Evolutionary conservation across 139 green algal genomes (phyloP).

Genomic region (Spirogloea muscicola): DNA sequence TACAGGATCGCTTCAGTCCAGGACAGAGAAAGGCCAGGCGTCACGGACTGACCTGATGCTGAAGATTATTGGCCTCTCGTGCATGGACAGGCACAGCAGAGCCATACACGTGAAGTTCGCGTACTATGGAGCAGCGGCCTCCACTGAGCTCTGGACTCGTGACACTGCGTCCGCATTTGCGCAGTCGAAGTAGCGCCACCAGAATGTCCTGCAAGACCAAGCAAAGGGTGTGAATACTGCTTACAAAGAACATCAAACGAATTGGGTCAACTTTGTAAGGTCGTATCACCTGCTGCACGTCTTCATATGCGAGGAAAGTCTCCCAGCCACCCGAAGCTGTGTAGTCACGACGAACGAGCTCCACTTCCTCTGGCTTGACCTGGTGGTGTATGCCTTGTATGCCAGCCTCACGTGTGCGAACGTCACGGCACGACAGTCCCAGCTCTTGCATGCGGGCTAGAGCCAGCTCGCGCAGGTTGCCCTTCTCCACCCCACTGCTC

Average conservation of each 20-base stretch:
- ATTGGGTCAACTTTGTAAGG: too few species aligned
- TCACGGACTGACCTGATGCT: too few species aligned
- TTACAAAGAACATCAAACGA: too few species aligned
- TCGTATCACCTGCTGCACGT: conserved; percentile 71
- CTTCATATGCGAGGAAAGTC: conserved; percentile 94
- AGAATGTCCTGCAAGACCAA: conserved; percentile 86
- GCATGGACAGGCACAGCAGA: conserved; percentile 85
- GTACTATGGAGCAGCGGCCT: conserved; percentile 78
- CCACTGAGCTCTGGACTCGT: conserved; percentile 66
- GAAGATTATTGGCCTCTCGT: conserved; percentile 67
- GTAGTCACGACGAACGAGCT: conserved; percentile 94
- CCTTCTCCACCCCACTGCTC: conserved; percentile 77
- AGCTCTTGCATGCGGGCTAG: conserved; percentile 83
- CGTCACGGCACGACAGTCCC: conserved; percentile 78
- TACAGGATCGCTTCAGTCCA: too few species aligned
- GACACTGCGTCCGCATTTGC: conserved; percentile 23
- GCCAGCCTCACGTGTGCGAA: conserved; percentile 89
- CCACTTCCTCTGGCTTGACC: conserved; percentile 76
- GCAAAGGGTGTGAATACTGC: too few species aligned
- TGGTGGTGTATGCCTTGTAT: conserved; percentile 96
- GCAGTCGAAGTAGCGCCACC: conserved; percentile 81
- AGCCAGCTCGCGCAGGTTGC: conserved; percentile 94
- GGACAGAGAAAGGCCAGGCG: too few species aligned
- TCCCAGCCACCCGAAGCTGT: conserved; percentile 92
- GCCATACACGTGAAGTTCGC: conserved; percentile 98